These are phyloP conservation scores for Antrodiella citrinella DNA, from an alignment of 768 basidiomycete species.

Conservation along the genomic window DNA sequence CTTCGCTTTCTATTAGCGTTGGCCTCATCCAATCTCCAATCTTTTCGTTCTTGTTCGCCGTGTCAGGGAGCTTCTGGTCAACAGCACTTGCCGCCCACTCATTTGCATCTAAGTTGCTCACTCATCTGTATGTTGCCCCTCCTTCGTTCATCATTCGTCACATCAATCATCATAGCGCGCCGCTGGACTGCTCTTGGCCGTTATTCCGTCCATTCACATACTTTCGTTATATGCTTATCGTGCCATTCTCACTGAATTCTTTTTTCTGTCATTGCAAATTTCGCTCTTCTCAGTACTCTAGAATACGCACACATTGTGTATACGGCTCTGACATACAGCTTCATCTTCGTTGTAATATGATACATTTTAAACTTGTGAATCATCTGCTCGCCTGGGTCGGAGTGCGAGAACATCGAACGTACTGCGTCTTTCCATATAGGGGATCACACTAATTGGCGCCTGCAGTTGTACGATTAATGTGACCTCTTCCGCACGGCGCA, in stretches of 20 bases:
- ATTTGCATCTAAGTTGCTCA: constrained; percentile 2
- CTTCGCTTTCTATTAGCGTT: not conserved
- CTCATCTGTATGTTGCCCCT: constrained; percentile 4
- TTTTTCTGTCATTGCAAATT: not conserved
- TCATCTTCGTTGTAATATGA: not conserved
- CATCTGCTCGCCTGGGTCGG: too few species aligned
- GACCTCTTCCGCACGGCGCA: too few species aligned
- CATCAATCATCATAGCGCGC: not conserved
- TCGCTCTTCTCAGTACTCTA: not conserved
- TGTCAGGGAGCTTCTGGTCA: not conserved
- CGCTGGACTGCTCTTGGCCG: not conserved
- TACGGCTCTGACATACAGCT: not conserved
- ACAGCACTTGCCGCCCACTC: constrained; percentile 2
- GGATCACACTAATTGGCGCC: too few species aligned
- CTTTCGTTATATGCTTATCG: not conserved
- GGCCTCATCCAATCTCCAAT: not conserved
- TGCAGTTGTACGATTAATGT: too few species aligned
- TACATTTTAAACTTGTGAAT: too few species aligned
- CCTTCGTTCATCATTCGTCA: too few species aligned
- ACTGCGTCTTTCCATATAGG: too few species aligned
- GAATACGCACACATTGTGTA: not conserved
- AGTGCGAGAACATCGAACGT: too few species aligned
- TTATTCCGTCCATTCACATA: not conserved
- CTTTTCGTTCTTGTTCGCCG: not conserved
- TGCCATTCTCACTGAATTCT: not conserved